Evolutionary conservation across 768 basidiomycete genomes (phyloP).

Genomic region (Trametes sanguinea): DNA sequence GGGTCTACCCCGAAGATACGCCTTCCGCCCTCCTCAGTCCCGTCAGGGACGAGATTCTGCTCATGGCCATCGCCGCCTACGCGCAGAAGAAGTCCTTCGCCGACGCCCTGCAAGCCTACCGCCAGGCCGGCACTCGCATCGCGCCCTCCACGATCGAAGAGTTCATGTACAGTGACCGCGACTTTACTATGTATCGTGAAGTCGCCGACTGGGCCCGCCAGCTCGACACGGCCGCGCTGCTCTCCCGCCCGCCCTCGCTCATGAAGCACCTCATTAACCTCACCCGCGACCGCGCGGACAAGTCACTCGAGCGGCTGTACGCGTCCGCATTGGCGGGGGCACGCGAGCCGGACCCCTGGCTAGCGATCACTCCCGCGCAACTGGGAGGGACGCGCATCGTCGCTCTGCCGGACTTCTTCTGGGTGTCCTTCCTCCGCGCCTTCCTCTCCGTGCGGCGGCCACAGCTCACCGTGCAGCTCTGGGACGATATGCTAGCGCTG

Average conservation of each 20-base stretch:
- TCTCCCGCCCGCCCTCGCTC: conserved; percentile 52
- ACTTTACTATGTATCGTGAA: conserved; percentile 42
- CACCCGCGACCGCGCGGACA: conserved; percentile 36
- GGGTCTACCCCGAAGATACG: background rate
- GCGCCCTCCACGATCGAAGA: conserved; percentile 36
- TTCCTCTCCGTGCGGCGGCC: conserved; percentile 58
- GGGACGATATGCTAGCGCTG: conserved; percentile 62
- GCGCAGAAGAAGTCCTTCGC: conserved; percentile 60
- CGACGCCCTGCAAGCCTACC: conserved; percentile 49
- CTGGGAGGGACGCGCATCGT: conserved; percentile 38
- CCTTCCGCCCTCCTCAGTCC: background rate
- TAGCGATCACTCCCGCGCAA: conserved; percentile 43
- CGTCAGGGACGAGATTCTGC: conserved; percentile 39
- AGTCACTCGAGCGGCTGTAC: conserved; percentile 51
- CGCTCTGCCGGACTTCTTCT: conserved; percentile 55
- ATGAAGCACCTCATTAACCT: conserved; percentile 53
- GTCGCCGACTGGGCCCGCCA: conserved; percentile 48
- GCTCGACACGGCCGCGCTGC: conserved; percentile 51
- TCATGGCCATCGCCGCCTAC: conserved; percentile 60
- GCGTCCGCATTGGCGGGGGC: conserved; percentile 51
- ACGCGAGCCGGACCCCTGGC: conserved; percentile 51
- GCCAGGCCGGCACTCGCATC: conserved; percentile 42
- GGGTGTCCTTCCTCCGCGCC: conserved; percentile 66
- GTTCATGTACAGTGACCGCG: conserved; percentile 43
- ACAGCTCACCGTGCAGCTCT: conserved; percentile 62